Evolutionary conservation across 2,329 filamentous ascomycete species (phyloP), one percentile per base, ranked within the genome.

Genomic region (Penicillium sumatraense): DNA sequence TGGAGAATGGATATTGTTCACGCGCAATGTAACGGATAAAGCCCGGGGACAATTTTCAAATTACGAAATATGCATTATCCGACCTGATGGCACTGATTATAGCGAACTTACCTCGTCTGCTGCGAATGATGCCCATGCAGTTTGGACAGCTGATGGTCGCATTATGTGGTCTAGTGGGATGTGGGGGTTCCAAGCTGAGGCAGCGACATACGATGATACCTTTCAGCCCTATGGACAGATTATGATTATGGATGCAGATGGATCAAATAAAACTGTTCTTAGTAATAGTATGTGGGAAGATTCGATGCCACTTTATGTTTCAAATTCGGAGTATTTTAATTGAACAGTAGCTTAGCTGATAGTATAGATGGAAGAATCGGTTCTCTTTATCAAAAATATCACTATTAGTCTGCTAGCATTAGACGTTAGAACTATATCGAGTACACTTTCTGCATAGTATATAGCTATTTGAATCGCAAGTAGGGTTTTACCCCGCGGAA

Each of bases 141-240:
- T 78, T 1, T 80, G 77, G 76, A 68, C 71, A 0, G 61, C 65
- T 1, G 76, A 79, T 61, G 72, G 75, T 5, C 66, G 68, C 2
- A 79, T 79, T 33, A 53, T 76, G 59, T 80, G 69, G 44, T 71
- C 62, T 5, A 77, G 65, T n/a, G 77, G 75, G 2, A 73, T 74
- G 72, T 79, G 73, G 47, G 77, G 76, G 0, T 79, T 79, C 63
- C 68, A 74, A 26, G 72, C 75, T 38, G 77, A 80, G 64, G 67
- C 68, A 10, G 67, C 72, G 0, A 57, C 72, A 0, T 79, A 75
- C 40, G 76, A 79, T 49, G 55, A 75, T 40, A 77, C 75, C 1
- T 79, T 78, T 59, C 75, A 80, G 61, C 77, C 75, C 0, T 79
- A 78, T 40, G 75, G 76, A 0, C 75, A 78, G 67, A 75, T 79